These are phyloP conservation scores for Andrographis paniculata DNA, from an alignment of 305 asterid genomes.

Conservation along the genomic window DNA sequence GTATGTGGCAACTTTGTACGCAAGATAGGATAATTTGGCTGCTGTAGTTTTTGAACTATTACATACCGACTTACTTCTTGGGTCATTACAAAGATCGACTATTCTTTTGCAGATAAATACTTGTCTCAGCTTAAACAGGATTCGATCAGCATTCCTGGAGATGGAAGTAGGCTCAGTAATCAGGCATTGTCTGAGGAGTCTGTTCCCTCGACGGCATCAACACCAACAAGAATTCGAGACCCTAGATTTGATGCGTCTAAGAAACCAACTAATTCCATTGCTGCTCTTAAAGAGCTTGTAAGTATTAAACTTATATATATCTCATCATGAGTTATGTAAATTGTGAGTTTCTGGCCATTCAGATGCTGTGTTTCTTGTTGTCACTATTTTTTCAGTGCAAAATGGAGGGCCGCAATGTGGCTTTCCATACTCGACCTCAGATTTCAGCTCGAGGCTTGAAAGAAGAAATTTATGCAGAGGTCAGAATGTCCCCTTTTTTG, in stretches of 20 bases:
- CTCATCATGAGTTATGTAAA: neutral
- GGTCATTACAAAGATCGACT: conserved; percentile 14
- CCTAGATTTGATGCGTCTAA: conserved; percentile 60
- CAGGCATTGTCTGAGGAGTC: conserved; percentile 11
- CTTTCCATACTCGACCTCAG: conserved; percentile 77
- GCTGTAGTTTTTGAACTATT: neutral
- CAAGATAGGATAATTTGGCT: neutral
- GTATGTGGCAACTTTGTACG: too few relatives aligned
- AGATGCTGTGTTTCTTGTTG: neutral
- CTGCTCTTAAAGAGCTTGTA: conserved; percentile 75
- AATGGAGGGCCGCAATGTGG: conserved; percentile 60
- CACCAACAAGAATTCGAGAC: conserved; percentile 43
- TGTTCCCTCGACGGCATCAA: conserved; percentile 23
- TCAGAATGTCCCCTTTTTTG: conserved; percentile 10
- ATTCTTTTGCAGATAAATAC: conserved; percentile 55
- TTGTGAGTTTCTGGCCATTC: neutral
- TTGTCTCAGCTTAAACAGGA: conserved; percentile 51
- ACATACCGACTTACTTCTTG: conserved; percentile 10
- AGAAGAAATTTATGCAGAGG: conserved; percentile 86
- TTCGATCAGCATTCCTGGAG: conserved; percentile 41
- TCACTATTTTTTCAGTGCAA: conserved; percentile 44
- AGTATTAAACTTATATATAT: conserved; percentile 12
- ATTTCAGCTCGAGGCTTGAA: conserved; percentile 57
- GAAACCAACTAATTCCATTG: conserved; percentile 53
- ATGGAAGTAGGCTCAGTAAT: conserved; percentile 42